Conservation (phyloP, 306 rosid genomes). For the Ceratonia siliqua region DNA sequence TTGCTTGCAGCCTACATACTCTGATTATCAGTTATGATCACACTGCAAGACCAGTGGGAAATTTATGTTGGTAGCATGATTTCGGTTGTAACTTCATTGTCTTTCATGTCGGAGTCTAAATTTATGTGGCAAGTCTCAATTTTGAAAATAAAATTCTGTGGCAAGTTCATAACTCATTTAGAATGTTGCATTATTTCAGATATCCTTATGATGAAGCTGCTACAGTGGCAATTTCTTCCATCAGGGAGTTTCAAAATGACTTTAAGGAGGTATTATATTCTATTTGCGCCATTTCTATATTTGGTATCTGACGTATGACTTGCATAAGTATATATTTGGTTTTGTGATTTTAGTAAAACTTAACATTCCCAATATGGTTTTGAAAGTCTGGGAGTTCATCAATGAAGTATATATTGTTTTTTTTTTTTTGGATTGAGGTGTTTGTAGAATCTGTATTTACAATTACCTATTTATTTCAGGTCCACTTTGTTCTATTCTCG, state of each 20-base stretch:
- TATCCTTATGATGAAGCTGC: conserved; percentile 81
- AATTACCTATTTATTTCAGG: conserved; percentile 47
- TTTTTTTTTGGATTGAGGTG: background rate
- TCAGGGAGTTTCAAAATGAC: conserved; percentile 61
- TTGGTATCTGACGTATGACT: background rate
- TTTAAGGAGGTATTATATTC: conserved; percentile 65
- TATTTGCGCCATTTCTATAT: background rate
- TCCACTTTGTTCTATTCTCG: conserved; percentile 68
- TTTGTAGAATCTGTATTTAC: conserved; percentile 23
- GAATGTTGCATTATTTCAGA: conserved; percentile 45
- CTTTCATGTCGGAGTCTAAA: background rate
- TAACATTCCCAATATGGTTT: background rate
- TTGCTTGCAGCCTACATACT: background rate
- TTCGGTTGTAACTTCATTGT: background rate
- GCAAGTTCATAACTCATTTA: conserved; percentile 4
- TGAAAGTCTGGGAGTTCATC: background rate
- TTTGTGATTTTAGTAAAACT: background rate
- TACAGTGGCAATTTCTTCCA: conserved; percentile 64
- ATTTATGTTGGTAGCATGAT: background rate
- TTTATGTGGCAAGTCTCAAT: background rate
- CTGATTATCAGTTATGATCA: conserved; percentile 11
- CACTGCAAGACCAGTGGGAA: background rate
- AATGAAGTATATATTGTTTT: background rate
- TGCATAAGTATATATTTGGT: background rate
- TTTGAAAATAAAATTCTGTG: background rate